Base-by-base conservation (phyloP, 1,284 basidiomycete species). In the Coniferiporia weirii region DNA sequence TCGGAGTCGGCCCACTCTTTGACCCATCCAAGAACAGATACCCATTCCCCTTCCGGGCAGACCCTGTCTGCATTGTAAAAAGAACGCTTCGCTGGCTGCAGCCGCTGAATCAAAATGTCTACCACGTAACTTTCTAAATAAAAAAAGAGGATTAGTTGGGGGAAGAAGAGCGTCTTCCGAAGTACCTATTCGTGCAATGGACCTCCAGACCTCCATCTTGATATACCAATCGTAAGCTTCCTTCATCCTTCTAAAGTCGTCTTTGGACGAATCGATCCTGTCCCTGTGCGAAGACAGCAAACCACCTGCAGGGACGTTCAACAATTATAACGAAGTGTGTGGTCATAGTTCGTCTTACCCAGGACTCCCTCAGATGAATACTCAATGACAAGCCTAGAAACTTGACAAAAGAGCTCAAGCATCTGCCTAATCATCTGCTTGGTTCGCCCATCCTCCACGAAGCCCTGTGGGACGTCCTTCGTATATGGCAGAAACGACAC, bases 1-100 rank as follows among this genome's bases (percentile, higher is more conserved):
- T 51, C 35, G 8, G 43, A 50, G 12, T 17, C n/a, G 3, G 38
- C 27, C 56, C 56, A 57, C 4, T 52, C 7, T n/a, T 51, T 38
- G 9, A 57, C n/a, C 47, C 15, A 7, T 19, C n/a, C 22, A 22
- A 57, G 13, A 13, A 47, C n/a, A 32, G 35, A 47, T 22, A 27
- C 40, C 35, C 56, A 40, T 7, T 35, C 32, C 19, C 48, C 56
- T 34, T 57, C 50, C 27, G 44, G 40, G n/a, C 56, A 57, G 27
- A 20, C 17, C 3, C 17, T 20, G 13, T 46, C 44, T 46, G 3
- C 17, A 46, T 20, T 46, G 44, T 46, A 20, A 20, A 17, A 46
- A n/a, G 44, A 12, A n/a, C 17, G 8, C 27, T 27, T 27, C 17
- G 44, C 44, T 17, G 44, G 44, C 12, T 9, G 44, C 44, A 46